Evolutionary conservation across 2,329 filamentous ascomycete genomes (phyloP), one percentile per base, ranked within the genome.

Genomic region (Aspergillus aculeatinus): DNA sequence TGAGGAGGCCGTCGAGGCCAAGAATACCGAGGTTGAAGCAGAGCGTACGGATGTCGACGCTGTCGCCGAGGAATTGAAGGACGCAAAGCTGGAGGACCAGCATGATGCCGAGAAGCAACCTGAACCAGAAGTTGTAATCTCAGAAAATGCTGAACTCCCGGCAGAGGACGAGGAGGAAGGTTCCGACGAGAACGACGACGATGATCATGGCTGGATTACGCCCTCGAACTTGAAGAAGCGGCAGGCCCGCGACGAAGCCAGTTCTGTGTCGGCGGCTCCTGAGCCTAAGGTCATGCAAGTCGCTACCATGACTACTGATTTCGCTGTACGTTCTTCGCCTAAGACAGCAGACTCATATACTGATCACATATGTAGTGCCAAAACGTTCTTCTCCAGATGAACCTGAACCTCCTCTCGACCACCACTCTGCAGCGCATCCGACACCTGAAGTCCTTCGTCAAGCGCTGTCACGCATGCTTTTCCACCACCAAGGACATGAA

Each of bases 381-480:
- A 79, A 98, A 98, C 74, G 92, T 98, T 7, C 85, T 95, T 2
- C 84, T 99, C 4, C 91, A 96, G 68, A 96, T 98, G 81, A 96
- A 97, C 79, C 85, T 99, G 52, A 91, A 95, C 73, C 86, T 97
- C 11, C 84, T 97, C 60, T 92, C 93, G 0, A 85, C 91, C 6
- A 76, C 76, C 0, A 84, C 86, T 16, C 82, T 98, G 62, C 85
- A 90, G 63, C 87, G 92, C 69, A 92, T 99, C 73, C 89, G 87
- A 42, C 87, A 90, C 61, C 84, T 98, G 65, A 94, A 92, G 75
- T 94, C 90, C 12, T 96, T 91, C 83, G 87, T 97, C 4, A 84
- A 96, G 59, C 89, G 95, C 48, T 99, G 95, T 81, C 94, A 99
- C 79, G 92, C 89, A 59, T 96, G 93, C 82, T 99, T 98, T 81